Conservation (phyloP, 2,329 filamentous ascomycete genomes). For the Mycosphaerelloides madeirae region DNA sequence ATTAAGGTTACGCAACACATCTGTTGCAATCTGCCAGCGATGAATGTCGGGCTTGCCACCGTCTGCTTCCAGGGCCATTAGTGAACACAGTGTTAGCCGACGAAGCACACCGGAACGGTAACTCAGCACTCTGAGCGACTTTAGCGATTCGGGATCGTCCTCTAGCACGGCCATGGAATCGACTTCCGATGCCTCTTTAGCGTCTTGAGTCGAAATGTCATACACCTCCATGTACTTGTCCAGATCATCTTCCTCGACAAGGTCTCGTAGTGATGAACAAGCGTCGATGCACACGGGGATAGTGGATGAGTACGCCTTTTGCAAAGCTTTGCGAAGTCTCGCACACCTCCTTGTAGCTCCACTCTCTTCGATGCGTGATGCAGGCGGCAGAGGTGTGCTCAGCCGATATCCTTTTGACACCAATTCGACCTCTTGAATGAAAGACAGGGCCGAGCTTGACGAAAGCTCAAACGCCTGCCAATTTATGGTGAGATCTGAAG, state of each 20-base stretch:
- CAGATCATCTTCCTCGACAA: constrained; percentile 74
- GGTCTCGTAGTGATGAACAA: constrained; percentile 61
- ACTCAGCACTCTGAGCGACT: constrained; percentile 61
- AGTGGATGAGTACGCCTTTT: constrained; percentile 62
- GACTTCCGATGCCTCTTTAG: constrained; percentile 49
- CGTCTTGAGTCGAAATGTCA: constrained; percentile 45
- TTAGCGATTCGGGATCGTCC: constrained; percentile 73
- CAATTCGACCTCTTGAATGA: constrained; percentile 93
- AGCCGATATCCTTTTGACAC: constrained; percentile 86
- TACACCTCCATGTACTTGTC: constrained; percentile 83
- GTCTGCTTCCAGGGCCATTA: constrained; percentile 79
- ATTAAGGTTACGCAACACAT: constrained; percentile 66
- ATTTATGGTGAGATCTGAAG: constrained; percentile 63
- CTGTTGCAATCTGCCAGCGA: constrained; percentile 72
- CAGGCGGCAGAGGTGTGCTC: constrained; percentile 86
- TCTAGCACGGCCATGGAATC: constrained; percentile 52
- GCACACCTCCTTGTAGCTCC: constrained; percentile 70
- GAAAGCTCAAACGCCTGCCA: constrained; percentile 78
- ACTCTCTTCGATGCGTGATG: constrained; percentile 77
- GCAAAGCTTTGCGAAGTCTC: constrained; percentile 71
- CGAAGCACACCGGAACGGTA: constrained; percentile 75
- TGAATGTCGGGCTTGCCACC: constrained; percentile 71
- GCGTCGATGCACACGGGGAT: constrained; percentile 69
- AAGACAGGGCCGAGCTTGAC: constrained; percentile 67
- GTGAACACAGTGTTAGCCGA: constrained; percentile 81